Conservation (phyloP, 2,329 filamentous ascomycete species). For the Elsinoe ampelina region DNA sequence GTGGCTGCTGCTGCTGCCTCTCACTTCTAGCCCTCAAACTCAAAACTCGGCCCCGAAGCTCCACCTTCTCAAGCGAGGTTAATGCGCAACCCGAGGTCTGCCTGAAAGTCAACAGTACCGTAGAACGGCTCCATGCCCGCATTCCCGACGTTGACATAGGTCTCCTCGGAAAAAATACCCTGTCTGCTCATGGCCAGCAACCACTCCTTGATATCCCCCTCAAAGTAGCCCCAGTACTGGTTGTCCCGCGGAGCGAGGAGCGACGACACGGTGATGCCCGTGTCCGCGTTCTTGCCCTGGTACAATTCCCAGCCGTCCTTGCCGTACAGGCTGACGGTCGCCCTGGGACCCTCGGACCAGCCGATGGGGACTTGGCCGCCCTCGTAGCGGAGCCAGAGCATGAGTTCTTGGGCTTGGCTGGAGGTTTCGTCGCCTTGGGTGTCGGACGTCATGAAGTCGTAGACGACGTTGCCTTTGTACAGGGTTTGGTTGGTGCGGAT, state of each 20-base stretch:
- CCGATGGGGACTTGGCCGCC: constrained; percentile 39
- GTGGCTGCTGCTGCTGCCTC: too few species aligned
- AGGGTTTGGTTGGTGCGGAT: constrained; percentile 32
- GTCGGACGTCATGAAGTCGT: constrained; percentile 39
- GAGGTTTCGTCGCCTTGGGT: constrained; percentile 36
- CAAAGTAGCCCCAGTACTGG: constrained; percentile 32
- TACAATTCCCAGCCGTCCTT: constrained; percentile 35
- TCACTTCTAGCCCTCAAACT: too few species aligned
- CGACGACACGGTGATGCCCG: constrained; percentile 35
- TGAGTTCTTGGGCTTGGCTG: constrained; percentile 32
- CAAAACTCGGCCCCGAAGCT: too few species aligned
- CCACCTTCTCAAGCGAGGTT: not conserved
- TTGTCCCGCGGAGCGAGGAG: constrained; percentile 27
- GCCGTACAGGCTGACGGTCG: constrained; percentile 31
- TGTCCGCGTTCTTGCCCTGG: constrained; percentile 34
- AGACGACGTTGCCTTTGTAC: constrained; percentile 37
- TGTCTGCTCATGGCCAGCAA: constrained; percentile 30
- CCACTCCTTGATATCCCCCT: constrained; percentile 36
- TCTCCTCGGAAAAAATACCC: constrained; percentile 29
- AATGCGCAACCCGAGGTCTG: constrained; percentile 15
- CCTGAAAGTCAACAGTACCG: constrained; percentile 18
- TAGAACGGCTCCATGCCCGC: constrained; percentile 26
- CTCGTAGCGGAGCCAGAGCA: constrained; percentile 40
- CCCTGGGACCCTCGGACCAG: constrained; percentile 28
- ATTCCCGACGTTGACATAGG: constrained; percentile 38